Evolutionary conservation across 2,329 filamentous ascomycete genomes (phyloP), one percentile per base, ranked within the genome.

Genomic region (Penicillium frequentans): DNA sequence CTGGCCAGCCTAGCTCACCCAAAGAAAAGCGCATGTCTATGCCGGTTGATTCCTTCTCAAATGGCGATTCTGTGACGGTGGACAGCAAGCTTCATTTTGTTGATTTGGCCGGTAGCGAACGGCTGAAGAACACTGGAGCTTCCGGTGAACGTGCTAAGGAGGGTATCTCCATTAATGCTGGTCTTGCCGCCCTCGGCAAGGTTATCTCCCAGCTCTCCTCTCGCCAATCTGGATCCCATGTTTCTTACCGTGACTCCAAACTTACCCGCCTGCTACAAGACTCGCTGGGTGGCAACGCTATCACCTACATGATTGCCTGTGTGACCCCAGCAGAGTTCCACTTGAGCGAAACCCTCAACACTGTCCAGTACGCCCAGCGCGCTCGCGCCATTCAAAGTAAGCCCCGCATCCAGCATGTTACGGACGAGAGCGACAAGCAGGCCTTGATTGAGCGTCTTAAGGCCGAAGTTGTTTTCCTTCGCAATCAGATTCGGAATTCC

Each of bases 51-150:
- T 85, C 88, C 39, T 85, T 95, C 80, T 85, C 87, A 2, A 77
- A 78, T 11, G 84, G 85, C 33, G 82, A 83, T 37, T 86, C 85
- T 75, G 83, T 98, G 43, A 97, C 92, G 0, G 90, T 95, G 10
- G 95, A 99, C 75, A 99, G 95, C 85, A 99, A 99, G 77, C 83
- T 99, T 50, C 95, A 99, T 73, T 99, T 99, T 71, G 95, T 99
- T 58, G 95, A 99, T 85, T 79, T 99, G 73, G 95, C 95, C 51
- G 95, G 95, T 63, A 98, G 95, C 72, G 95, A 99, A 78, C 86
- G 95, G 66, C 80, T 99, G 69, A 99, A 99, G 79, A 98, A 99
- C 68, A 99, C 95, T 0, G 91, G 92, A 33, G 95, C 95, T 0
- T 93, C 96, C 61, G 95, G 95, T 44, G 95, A 98, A 67, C 86